Evolutionary conservation across 2,329 filamentous ascomycete genomes (phyloP).

Genomic region (Colletotrichum kahawae): DNA sequence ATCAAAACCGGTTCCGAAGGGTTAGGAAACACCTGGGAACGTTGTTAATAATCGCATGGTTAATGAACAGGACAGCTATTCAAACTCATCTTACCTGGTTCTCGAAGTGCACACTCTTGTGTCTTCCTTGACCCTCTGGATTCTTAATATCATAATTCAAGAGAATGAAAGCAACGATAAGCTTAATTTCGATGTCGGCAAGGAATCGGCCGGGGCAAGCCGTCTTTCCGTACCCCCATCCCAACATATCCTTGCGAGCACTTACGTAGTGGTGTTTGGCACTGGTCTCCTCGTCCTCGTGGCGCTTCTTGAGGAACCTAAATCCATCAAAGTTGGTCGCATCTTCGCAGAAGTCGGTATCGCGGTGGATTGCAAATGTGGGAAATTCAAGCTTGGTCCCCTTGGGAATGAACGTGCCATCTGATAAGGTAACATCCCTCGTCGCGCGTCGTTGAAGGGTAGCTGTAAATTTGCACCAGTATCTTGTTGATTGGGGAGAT

Average conservation of each 20-base stretch:
- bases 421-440: background rate
- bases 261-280: background rate
- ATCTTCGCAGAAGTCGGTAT: conserved; percentile 62
- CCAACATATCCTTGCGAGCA: background rate
- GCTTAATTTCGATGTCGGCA: background rate
- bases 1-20: background rate
- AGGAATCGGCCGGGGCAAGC: background rate
- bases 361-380: conserved; percentile 59
- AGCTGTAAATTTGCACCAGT: background rate
- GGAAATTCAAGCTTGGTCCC: background rate
- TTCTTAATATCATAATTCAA: background rate
- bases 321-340: conserved; percentile 44
- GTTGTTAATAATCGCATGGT: background rate
- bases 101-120: background rate
- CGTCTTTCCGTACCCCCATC: background rate
- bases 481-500: background rate
- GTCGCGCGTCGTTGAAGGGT: background rate
- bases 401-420: background rate
- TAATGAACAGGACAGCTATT: background rate
- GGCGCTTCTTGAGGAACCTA: background rate
- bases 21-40: background rate
- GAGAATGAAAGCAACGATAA: background rate
- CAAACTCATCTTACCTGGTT: background rate
- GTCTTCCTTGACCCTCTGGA: background rate
- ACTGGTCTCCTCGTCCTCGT: background rate